These are phyloP conservation scores for Daldinia childiae DNA, from an alignment of 495 filamentous ascomycete genomes.

Conservation along the genomic window DNA sequence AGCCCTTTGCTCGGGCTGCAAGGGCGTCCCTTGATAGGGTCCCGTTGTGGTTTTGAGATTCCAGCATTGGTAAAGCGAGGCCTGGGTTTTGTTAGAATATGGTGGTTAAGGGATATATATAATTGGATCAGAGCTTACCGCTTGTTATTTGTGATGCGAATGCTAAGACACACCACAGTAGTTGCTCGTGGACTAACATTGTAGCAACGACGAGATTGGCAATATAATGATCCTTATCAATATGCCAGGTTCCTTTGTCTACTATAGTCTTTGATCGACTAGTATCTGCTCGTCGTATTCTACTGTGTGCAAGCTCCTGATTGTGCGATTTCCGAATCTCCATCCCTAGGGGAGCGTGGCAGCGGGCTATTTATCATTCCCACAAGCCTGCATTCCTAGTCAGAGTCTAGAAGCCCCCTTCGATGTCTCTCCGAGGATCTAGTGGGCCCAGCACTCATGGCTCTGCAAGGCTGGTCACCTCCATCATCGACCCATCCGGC, in stretches of 20 bases:
- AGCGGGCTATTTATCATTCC: slow-evolving; percentile 34
- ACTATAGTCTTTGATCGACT: slow-evolving; percentile 6
- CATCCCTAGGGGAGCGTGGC: not conserved
- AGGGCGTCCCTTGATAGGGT: not conserved
- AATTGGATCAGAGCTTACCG: slow-evolving; percentile 10
- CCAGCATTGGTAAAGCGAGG: slow-evolving; percentile 7
- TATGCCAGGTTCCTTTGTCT: slow-evolving; percentile 7
- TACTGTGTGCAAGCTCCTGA: not conserved
- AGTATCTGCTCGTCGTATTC: not conserved
- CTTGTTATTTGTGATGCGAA: slow-evolving; percentile 23
- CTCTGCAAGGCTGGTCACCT: slow-evolving; percentile 3
- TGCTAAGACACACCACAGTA: slow-evolving; percentile 29
- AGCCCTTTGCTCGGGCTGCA: slow-evolving; percentile 2
- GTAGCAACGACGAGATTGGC: not conserved
- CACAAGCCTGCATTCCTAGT: slow-evolving; percentile 20
- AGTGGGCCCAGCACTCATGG: slow-evolving; percentile 18
- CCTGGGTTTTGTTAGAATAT: slow-evolving; percentile 22
- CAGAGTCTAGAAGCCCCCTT: slow-evolving; percentile 11
- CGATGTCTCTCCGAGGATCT: slow-evolving; percentile 23
- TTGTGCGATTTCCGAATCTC: not conserved
- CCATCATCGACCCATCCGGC: slow-evolving; percentile 5
- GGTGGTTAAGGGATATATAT: not conserved
- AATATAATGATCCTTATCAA: not conserved
- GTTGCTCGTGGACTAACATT: slow-evolving; percentile 25
- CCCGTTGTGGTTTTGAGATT: not conserved